Evolutionary conservation across 2,329 filamentous ascomycete genomes (phyloP).

Genomic region (Microsporum ferrugineum): DNA sequence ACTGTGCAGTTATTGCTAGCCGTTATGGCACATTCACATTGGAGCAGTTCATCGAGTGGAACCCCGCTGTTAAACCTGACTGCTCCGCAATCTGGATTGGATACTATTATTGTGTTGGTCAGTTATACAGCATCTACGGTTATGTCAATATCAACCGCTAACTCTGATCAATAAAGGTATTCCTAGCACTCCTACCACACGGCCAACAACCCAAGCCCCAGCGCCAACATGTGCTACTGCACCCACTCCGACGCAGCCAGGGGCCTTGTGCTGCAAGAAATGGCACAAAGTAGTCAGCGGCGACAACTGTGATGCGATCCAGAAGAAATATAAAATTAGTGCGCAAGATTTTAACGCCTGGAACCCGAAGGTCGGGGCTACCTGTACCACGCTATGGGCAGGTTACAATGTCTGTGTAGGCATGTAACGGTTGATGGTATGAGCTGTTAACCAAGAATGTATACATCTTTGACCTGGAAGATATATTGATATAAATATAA

Average conservation of each 20-base stretch:
- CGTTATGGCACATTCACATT: not conserved
- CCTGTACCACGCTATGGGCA: not conserved
- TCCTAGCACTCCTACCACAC: conserved; percentile 3
- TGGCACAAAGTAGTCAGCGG: conserved; percentile 18
- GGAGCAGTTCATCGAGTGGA: conserved; percentile 3
- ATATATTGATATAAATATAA: too few relatives aligned
- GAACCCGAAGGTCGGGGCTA: conserved; percentile 13
- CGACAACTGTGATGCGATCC: conserved; percentile 18
- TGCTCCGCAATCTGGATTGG: conserved; percentile 6
- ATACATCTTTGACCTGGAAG: too few relatives aligned
- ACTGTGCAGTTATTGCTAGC: not conserved
- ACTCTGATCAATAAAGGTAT: conserved; percentile 5
- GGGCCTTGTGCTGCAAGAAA: conserved; percentile 16
- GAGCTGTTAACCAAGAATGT: too few relatives aligned
- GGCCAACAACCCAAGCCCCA: not conserved
- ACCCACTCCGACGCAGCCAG: conserved; percentile 12
- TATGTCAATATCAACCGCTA: not conserved
- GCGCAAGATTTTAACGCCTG: conserved; percentile 14
- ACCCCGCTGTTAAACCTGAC: not conserved
- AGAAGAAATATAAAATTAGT: conserved; percentile 13
- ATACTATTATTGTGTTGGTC: conserved; percentile 8
- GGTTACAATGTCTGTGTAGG: not conserved
- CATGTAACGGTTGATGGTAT: not conserved
- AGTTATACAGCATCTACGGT: not conserved
- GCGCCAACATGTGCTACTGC: not conserved